These are phyloP conservation scores for Suillus subaureus DNA, from an alignment of 768 basidiomycete species.

Conservation along the genomic window DNA sequence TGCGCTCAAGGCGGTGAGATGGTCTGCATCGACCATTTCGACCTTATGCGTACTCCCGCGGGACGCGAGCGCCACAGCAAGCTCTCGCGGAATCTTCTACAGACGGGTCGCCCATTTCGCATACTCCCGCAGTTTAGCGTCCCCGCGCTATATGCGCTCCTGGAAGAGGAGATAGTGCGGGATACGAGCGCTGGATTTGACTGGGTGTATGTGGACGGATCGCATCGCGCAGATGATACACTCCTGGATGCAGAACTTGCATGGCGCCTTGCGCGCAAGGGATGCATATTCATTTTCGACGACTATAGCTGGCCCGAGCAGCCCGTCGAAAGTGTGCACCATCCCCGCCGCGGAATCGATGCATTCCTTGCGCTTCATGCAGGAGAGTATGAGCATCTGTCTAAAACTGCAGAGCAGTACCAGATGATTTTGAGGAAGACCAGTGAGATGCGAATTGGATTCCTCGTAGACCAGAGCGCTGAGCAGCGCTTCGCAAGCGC, in stretches of 20 bases:
- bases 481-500: conserved; percentile 16
- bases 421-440: conserved; percentile 58
- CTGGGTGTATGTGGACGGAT: conserved; percentile 63
- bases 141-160: conserved; percentile 48
- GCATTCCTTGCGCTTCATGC: conserved; percentile 53
- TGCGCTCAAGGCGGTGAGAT: conserved; percentile 47
- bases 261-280: conserved; percentile 55
- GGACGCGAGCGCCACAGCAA: conserved; percentile 47
- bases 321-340: conserved; percentile 48
- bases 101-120: conserved; percentile 47
- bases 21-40: conserved; percentile 62
- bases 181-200: conserved; percentile 46
- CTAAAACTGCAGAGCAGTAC: conserved; percentile 39
- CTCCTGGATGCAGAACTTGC: conserved; percentile 61
- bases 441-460: conserved; percentile 55
- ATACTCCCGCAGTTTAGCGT: conserved; percentile 55
- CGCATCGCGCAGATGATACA: conserved; percentile 61
- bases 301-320: conserved; percentile 58
- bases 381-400: conserved; percentile 48
- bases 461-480: conserved; percentile 25
- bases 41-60: conserved; percentile 49
- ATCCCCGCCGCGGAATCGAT: conserved; percentile 59
- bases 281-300: conserved; percentile 57
- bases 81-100: conserved; percentile 48
- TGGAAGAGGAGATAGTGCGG: conserved; percentile 46